phyloP scores from a whole-genome alignment of 2,329 filamentous ascomycete genomes.

The Metarhizium rileyi region DNA sequence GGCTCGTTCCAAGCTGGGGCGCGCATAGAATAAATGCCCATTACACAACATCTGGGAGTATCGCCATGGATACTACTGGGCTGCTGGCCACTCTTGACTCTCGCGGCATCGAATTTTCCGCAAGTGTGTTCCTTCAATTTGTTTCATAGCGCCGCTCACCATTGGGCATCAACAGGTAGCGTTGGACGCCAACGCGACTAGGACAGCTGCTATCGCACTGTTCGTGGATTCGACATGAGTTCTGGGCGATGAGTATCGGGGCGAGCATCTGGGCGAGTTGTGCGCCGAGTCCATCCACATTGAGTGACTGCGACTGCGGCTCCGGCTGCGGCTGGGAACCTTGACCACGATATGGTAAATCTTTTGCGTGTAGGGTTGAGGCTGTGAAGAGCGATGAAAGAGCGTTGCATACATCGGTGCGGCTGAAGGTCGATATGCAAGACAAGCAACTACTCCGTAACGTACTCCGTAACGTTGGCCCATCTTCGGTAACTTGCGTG shows the following conservation, averaged over 20 bases:
- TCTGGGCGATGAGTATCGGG: background rate
- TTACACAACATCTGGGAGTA: background rate
- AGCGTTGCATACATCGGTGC: background rate
- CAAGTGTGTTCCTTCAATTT: background rate
- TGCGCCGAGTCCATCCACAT: background rate
- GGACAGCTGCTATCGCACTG: background rate
- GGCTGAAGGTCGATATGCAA: background rate
- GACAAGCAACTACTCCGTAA: too few relatives aligned
- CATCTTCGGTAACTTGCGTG: too few relatives aligned
- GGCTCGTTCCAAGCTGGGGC: background rate
- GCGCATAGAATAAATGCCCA: background rate
- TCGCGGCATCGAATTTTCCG: background rate
- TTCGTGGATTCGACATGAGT: background rate
- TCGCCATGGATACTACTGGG: background rate
- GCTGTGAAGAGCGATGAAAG: background rate
- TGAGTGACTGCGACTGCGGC: background rate
- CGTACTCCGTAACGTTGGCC: too few relatives aligned
- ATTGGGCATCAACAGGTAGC: background rate
- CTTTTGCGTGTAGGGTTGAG: background rate
- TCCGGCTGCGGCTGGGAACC: background rate
- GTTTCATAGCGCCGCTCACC: background rate
- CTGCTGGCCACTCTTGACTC: background rate
- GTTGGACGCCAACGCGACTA: background rate
- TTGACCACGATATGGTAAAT: background rate
- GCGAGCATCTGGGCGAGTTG: background rate